Percentiles rank a stretch among this genome's conserved stretches.
phyloP scores from a whole-genome alignment of 345 rosid species.

The Eucalyptus tenuipes region DNA sequence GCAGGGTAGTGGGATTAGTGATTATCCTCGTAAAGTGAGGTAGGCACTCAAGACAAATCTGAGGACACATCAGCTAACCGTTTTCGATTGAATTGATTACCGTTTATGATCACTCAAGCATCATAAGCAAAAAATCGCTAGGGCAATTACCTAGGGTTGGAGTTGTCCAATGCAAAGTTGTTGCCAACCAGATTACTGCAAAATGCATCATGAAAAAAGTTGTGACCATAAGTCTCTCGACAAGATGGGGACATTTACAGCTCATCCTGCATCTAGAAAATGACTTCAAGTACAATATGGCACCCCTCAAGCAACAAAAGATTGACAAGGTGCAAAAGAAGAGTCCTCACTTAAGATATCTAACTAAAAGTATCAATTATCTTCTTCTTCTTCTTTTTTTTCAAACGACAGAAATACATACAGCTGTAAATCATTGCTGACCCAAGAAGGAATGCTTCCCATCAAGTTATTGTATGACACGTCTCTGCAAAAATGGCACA shows the following conservation, averaged over 20 bases:
- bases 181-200: slow-evolving; percentile 74
- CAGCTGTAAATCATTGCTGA: slow-evolving; percentile 31
- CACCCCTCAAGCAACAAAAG: neutral
- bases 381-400: neutral
- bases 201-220: neutral
- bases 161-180: slow-evolving; percentile 36
- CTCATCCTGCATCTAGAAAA: neutral
- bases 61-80: neutral
- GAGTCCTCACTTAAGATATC: neutral
- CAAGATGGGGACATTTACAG: neutral
- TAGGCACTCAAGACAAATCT: neutral
- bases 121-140: neutral
- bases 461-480: slow-evolving; percentile 60
- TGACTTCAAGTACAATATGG: neutral
- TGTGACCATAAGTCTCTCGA: neutral
- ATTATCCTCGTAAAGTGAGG: neutral
- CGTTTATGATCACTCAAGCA: neutral
- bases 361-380: neutral
- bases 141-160: slow-evolving; percentile 29
- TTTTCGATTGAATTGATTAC: neutral
- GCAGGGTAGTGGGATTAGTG: neutral
- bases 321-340: neutral
- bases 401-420: slow-evolving; percentile 3
- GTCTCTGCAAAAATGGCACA: slow-evolving; percentile 42
- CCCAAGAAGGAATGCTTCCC: slow-evolving; percentile 69